Conservation (phyloP, 441 rosid species). For the Arabidopsis lyrata region DNA sequence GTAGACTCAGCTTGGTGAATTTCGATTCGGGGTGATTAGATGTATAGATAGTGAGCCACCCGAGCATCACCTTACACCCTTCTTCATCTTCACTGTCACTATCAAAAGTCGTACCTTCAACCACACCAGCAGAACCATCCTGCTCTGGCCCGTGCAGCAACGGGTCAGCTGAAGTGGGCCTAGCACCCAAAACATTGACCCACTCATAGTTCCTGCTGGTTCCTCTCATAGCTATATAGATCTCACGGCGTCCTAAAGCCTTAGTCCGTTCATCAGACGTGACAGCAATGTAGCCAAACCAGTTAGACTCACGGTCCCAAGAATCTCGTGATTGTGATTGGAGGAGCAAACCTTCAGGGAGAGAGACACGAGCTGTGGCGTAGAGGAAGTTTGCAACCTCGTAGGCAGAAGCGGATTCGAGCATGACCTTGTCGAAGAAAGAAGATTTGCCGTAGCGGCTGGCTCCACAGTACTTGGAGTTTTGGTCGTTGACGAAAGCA, state of each 20-base stretch:
- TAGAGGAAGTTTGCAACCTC: conserved; percentile 62
- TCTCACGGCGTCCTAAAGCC: conserved; percentile 71
- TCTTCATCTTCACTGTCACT: conserved; percentile 57
- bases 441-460: conserved; percentile 74
- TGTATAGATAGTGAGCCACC: conserved; percentile 79
- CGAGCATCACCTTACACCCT: conserved; percentile 69
- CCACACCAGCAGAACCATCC: neutral
- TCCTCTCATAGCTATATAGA: conserved; percentile 74
- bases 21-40: conserved; percentile 61
- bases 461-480: conserved; percentile 85
- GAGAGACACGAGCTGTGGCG: conserved; percentile 72
- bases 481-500: conserved; percentile 78
- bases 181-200: conserved; percentile 64
- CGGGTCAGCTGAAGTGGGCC: conserved; percentile 55
- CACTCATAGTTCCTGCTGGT: conserved; percentile 87
- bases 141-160: conserved; percentile 42
- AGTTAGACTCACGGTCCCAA: conserved; percentile 94
- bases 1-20: conserved; percentile 63
- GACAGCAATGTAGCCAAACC: conserved; percentile 89
- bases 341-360: conserved; percentile 66
- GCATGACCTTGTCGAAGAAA: conserved; percentile 73
- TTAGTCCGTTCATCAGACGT: conserved; percentile 59
- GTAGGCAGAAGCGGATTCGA: conserved; percentile 62
- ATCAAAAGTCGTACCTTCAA: conserved; percentile 27
- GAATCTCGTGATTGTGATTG: conserved; percentile 71